Conservation (phyloP, 192 early-diverging fungal species). For the Spizellomyces sp. region DNA sequence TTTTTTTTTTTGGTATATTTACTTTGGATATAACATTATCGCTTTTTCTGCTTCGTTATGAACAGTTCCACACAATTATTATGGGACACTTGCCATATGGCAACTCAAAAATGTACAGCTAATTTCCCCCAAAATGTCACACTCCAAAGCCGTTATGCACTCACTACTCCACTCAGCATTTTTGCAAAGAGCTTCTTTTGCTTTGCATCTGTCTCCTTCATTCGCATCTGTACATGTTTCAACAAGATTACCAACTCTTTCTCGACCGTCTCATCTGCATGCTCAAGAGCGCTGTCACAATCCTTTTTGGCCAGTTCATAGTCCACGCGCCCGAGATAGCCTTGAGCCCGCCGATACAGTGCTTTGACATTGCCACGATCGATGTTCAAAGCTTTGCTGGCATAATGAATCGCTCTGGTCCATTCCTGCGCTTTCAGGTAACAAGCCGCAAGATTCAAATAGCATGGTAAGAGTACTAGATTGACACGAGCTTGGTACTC, state of each 20-base stretch:
- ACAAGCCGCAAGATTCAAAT: conserved; percentile 26
- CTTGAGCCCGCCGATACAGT: conserved; percentile 24
- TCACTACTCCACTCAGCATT: neutral
- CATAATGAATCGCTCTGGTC: conserved; percentile 7
- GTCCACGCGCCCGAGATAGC: conserved; percentile 5
- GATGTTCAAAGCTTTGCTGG: conserved; percentile 18
- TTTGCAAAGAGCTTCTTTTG: conserved; percentile 5
- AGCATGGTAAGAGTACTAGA: conserved; percentile 16
- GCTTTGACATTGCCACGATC: conserved; percentile 28
- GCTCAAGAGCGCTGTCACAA: neutral
- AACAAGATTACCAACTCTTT: conserved; percentile 1
- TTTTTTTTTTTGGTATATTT: too few relatives aligned
- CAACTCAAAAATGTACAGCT: too few relatives aligned
- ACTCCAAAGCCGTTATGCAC: neutral
- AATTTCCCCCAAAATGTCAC: too few relatives aligned
- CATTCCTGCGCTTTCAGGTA: conserved; percentile 23
- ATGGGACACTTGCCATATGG: too few relatives aligned
- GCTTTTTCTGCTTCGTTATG: too few relatives aligned
- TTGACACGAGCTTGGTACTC: conserved; percentile 19
- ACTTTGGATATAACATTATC: too few relatives aligned
- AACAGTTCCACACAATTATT: too few relatives aligned
- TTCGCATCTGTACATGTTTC: conserved; percentile 5
- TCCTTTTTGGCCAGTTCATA: conserved; percentile 19
- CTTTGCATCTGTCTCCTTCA: conserved; percentile 17
- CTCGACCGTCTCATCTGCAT: neutral